Base-by-base conservation (phyloP, 163 green algal species). In the Botryococcus braunii region DNA sequence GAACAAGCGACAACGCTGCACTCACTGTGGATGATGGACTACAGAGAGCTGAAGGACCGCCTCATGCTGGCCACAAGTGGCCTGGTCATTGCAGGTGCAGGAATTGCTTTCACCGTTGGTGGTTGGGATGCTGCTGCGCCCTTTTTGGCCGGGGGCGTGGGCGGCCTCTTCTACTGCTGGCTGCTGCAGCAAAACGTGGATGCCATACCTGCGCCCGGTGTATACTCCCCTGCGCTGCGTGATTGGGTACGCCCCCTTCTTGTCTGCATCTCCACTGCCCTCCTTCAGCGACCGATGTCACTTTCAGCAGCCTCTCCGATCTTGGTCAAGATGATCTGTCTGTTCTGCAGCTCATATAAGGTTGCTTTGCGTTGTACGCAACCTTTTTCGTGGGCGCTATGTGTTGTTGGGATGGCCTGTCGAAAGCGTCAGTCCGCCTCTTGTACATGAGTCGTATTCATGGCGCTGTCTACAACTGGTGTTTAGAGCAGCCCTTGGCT, bases 141-240 rank as follows among this genome's bases (percentile, higher is more conserved):
- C 4, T 94, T 94, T 84, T 77, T 77, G 8, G 67, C 85, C 8
- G 87, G 87, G 8, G 87, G 87, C 2, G 17, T 69, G 17, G 63
- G 72, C 43, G 84, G 79, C 52, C 63, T 94, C 48, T 48, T 83
- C n/a, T 94, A 94, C 72, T 83, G 89, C 68, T 82, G 77, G 70
- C 69, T 92, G 66, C 82, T 94, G 58, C 85, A 91, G 80, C 70
- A 78, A 8, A 71, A 74, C 0, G 79, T 85, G 29, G 83, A 84
- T 32, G 62, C 68, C 48, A 57, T 85, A 3, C 69, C 69, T 17
- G 13, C 43, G 43, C 43, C 43, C 13, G 13, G 17, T 17, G 43
- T 27, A 17, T 17, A 17, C 43, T 13, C 17, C 43, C 43, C 43
- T 52, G 43, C 43, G 13, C 43, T 27, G 13, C 43, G 43, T 52